These are phyloP conservation scores for Abrus pulchellus DNA, from an alignment of 306 rosid species.

Conservation along the genomic window DNA sequence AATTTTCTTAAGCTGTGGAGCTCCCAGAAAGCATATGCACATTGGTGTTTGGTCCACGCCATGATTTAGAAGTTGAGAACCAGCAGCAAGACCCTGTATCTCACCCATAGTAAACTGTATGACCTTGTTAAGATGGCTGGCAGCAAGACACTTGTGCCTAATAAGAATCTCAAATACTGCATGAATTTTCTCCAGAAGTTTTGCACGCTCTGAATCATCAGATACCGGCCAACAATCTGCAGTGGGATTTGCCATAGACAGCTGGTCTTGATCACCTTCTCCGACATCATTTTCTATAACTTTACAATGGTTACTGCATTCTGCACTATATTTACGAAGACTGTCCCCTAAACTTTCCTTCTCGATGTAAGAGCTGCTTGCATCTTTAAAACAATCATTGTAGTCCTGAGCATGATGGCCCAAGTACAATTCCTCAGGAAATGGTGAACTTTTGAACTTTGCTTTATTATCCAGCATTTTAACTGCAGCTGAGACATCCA, in stretches of 20 bases:
- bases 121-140: constrained; percentile 85
- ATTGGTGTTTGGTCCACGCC: constrained; percentile 82
- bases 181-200: constrained; percentile 86
- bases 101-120: constrained; percentile 82
- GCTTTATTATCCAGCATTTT: constrained; percentile 69
- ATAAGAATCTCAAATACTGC: constrained; percentile 76
- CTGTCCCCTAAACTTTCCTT: constrained; percentile 53
- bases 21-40: constrained; percentile 93
- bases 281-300: constrained; percentile 51
- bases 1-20: constrained; percentile 79
- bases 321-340: constrained; percentile 49
- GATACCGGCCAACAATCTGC: constrained; percentile 80
- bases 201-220: constrained; percentile 81
- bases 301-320: constrained; percentile 54
- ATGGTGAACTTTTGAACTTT: constrained; percentile 53
- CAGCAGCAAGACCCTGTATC: constrained; percentile 77
- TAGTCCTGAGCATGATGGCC: constrained; percentile 57
- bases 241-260: constrained; percentile 52
- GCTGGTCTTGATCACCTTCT: constrained; percentile 57
- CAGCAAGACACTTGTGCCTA: constrained; percentile 80
- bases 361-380: constrained; percentile 62
- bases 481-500: constrained; percentile 80
- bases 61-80: constrained; percentile 79
- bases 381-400: constrained; percentile 66
- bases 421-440: constrained; percentile 59